Evolutionary conservation across 768 basidiomycete species (phyloP).

Genomic region (Mycena venus): DNA sequence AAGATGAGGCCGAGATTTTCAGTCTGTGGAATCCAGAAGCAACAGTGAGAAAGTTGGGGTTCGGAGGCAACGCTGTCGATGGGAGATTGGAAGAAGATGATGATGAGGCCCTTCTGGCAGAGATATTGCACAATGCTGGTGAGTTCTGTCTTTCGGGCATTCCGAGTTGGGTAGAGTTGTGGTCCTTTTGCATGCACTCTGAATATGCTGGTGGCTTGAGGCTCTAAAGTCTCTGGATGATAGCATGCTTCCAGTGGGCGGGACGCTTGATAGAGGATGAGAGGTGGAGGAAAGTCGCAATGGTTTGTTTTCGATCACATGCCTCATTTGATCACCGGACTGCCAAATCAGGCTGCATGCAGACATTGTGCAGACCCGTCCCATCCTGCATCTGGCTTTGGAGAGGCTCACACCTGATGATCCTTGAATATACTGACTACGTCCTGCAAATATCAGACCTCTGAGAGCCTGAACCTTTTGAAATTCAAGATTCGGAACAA

Average conservation of each 20-base stretch:
- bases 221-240: not conserved
- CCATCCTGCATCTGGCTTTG: not conserved
- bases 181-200: not conserved
- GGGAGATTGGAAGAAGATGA: not conserved
- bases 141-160: not conserved
- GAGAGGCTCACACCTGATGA: not conserved
- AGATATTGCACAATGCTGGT: not conserved
- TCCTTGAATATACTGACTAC: not conserved
- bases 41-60: slow-evolving; percentile 7
- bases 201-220: not conserved
- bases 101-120: not conserved
- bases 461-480: not conserved
- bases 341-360: not conserved
- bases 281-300: not conserved
- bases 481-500: not conserved
- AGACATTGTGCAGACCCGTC: not conserved
- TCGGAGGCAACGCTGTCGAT: not conserved
- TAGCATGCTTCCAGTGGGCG: not conserved
- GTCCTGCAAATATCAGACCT: not conserved
- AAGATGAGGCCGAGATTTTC: not conserved
- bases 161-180: not conserved
- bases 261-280: not conserved
- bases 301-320: not conserved
- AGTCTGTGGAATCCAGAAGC: not conserved
- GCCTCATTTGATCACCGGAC: not conserved